Evolutionary conservation across 441 rosid genomes (phyloP).

Genomic region (California macrophylla): DNA sequence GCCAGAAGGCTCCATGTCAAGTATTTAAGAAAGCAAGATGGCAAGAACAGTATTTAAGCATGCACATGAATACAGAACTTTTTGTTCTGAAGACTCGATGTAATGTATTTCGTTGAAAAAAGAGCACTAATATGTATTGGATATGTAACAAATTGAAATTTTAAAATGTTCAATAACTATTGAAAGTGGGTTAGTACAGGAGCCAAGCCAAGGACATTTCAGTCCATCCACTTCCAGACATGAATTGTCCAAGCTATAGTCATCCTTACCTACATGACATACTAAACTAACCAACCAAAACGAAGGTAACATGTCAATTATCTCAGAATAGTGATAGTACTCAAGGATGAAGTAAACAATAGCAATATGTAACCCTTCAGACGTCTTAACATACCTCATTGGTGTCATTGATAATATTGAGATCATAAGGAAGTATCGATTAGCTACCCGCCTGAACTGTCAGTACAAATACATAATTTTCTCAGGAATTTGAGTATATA

Average conservation of each 20-base stretch:
- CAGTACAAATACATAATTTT: constrained; percentile 29
- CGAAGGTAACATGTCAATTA: neutral
- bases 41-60: neutral
- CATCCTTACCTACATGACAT: neutral
- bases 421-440: constrained; percentile 81
- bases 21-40: neutral
- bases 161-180: neutral
- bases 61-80: neutral
- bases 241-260: neutral
- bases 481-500: constrained; percentile 25
- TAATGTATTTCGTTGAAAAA: neutral
- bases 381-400: constrained; percentile 58
- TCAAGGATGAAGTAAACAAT: constrained; percentile 6
- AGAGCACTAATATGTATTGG: neutral
- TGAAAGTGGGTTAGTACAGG: neutral
- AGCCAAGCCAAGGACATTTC: neutral
- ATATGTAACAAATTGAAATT: neutral
- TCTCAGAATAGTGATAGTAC: neutral
- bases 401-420: constrained; percentile 89
- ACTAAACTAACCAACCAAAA: neutral
- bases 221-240: constrained; percentile 4
- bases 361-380: constrained; percentile 7
- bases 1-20: neutral
- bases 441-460: constrained; percentile 99
- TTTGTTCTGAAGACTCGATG: neutral